Conservation (phyloP, 2,329 filamentous ascomycete species). For the Thermochaetoides dissita region DNA sequence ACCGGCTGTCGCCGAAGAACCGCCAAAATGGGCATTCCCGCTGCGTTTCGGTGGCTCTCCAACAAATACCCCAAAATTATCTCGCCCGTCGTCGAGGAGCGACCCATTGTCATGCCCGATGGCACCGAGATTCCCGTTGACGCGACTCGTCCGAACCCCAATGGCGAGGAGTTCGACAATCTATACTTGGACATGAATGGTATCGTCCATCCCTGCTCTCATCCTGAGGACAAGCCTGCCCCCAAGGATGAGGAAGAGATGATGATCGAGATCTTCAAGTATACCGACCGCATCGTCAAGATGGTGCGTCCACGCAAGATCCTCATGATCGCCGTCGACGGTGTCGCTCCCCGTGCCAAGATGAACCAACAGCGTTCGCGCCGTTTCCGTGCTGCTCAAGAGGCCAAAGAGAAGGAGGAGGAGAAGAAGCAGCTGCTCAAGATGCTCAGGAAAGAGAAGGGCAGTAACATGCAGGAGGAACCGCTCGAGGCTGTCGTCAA, state of each 20-base stretch:
- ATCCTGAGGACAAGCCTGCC: slow-evolving; percentile 83
- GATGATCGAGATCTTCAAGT: slow-evolving; percentile 97
- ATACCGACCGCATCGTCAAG: slow-evolving; percentile 96
- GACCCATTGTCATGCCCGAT: slow-evolving; percentile 64
- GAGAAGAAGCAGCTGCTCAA: slow-evolving; percentile 82
- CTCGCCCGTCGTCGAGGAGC: slow-evolving; percentile 76
- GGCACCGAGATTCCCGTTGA: slow-evolving; percentile 76
- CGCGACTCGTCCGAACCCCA: slow-evolving; percentile 73
- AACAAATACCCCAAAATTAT: slow-evolving; percentile 97
- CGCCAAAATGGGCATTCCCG: slow-evolving; percentile 70
- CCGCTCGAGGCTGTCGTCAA: slow-evolving; percentile 51
- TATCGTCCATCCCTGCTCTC: slow-evolving; percentile 96
- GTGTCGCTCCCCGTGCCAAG: slow-evolving; percentile 92
- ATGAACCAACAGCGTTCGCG: slow-evolving; percentile 99
- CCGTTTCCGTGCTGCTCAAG: slow-evolving; percentile 85
- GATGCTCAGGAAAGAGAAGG: slow-evolving; percentile 65
- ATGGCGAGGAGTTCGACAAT: slow-evolving; percentile 96
- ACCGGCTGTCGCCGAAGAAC: no score
- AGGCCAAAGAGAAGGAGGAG: slow-evolving; percentile 84
- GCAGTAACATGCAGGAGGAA: slow-evolving; percentile 47
- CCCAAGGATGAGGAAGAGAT: slow-evolving; percentile 95
- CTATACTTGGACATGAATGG: slow-evolving; percentile 99
- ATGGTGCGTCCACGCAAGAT: slow-evolving; percentile 96
- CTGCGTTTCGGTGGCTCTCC: slow-evolving; percentile 91
- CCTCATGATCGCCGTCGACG: slow-evolving; percentile 95